phyloP scores from a whole-genome alignment of 129 eudicot species.

The Calendula officinalis region DNA sequence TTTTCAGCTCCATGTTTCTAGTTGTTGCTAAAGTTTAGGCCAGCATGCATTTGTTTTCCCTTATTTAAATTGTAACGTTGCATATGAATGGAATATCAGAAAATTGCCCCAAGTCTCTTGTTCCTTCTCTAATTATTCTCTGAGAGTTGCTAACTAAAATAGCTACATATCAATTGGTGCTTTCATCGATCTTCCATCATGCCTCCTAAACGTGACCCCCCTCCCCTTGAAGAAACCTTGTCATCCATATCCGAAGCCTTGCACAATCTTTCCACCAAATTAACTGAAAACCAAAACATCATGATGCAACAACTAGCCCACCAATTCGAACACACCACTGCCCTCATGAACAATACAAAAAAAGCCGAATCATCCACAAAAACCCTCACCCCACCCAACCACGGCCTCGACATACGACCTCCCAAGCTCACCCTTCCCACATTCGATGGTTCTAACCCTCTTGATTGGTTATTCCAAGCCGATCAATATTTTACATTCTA shows the following conservation, averaged over 20 bases:
- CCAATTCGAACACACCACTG: not conserved
- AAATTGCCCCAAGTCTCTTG: too few relatives aligned
- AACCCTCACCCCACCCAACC: not conserved
- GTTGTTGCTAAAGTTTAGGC: too few relatives aligned
- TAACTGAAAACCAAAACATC: not conserved
- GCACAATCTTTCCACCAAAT: not conserved
- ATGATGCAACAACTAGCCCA: not conserved
- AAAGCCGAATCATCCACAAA: too few relatives aligned
- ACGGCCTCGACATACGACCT: not conserved
- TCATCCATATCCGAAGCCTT: not conserved
- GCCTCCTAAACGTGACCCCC: not conserved
- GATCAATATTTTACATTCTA: not conserved
- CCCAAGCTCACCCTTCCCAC: not conserved
- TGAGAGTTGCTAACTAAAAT: not conserved
- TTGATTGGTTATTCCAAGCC: conserved; percentile 12
- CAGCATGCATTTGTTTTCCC: too few relatives aligned
- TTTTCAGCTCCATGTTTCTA: not conserved
- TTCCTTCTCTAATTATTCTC: not conserved
- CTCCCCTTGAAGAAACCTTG: not conserved
- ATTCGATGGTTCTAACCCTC: conserved; percentile 9
- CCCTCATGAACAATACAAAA: not conserved
- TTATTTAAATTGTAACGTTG: too few relatives aligned
- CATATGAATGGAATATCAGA: too few relatives aligned
- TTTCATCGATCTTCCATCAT: not conserved
- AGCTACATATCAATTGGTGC: not conserved